These are phyloP conservation scores for Speleostelium caveatum DNA, from an alignment of 78 protist genomes.

Conservation along the genomic window DNA sequence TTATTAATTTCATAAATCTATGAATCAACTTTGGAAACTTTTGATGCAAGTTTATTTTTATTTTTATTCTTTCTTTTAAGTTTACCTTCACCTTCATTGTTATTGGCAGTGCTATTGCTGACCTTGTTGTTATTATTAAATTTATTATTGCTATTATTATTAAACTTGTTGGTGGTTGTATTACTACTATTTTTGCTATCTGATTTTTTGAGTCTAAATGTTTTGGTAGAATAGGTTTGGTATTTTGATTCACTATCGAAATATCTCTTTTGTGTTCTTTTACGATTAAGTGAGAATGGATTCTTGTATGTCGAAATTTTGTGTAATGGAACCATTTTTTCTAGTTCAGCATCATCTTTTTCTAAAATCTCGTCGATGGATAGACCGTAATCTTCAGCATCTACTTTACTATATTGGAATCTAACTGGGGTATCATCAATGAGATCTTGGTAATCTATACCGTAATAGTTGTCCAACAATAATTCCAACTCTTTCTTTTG, in stretches of 20 bases:
- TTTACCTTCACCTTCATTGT: conserved; percentile 6
- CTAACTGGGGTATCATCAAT: conserved; percentile 78
- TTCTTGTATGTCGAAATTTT: conserved; percentile 31
- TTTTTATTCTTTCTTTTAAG: conserved; percentile 59
- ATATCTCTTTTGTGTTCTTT: conserved; percentile 37
- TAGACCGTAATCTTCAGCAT: conserved; percentile 9
- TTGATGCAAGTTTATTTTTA: conserved; percentile 21
- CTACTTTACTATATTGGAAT: conserved; percentile 53
- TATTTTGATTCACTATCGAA: conserved; percentile 13
- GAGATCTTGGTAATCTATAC: conserved; percentile 79
- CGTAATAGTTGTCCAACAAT: conserved; percentile 74
- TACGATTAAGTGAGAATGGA: background rate
- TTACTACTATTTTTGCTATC: background rate
- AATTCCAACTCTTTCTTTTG: conserved; percentile 63
- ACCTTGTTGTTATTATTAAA: conserved; percentile 1
- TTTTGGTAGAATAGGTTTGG: conserved; percentile 33
- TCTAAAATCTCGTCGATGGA: conserved; percentile 51
- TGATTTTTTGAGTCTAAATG: conserved; percentile 3
- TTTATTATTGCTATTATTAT: background rate
- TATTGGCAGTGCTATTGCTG: background rate
- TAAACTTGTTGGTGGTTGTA: background rate
- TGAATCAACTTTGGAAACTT: conserved; percentile 21
- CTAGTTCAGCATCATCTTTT: conserved; percentile 65
- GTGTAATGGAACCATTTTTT: conserved; percentile 26
- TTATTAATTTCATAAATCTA: no score